A percentile compares a stretch with the other conserved stretches of the same genome.
Conservation (phyloP, 768 basidiomycete genomes). For the Tephrocybe sp. region DNA sequence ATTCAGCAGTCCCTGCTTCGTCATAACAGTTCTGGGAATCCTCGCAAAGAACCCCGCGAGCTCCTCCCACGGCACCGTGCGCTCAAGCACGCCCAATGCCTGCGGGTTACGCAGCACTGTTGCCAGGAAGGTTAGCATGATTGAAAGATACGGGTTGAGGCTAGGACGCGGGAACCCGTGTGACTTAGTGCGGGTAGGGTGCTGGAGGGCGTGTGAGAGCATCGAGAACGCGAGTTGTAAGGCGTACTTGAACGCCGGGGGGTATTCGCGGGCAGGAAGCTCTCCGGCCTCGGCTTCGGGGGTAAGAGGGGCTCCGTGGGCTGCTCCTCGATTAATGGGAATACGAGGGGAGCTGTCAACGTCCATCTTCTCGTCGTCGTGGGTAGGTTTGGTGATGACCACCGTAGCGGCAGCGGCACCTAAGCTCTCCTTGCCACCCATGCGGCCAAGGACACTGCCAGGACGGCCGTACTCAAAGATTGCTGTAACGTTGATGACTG, state of each 20-base stretch:
- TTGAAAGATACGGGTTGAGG: constrained; percentile 85
- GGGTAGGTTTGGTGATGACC: constrained; percentile 21
- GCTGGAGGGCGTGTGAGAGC: constrained; percentile 68
- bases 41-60: constrained; percentile 63
- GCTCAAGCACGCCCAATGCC: constrained; percentile 65
- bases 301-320: constrained; percentile 22
- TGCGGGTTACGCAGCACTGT: constrained; percentile 68
- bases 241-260: constrained; percentile 71
- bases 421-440: constrained; percentile 53
- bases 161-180: constrained; percentile 47
- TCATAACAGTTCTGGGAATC: constrained; percentile 56
- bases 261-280: constrained; percentile 38
- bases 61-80: constrained; percentile 82
- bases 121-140: constrained; percentile 86
- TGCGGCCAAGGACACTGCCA: constrained; percentile 65
- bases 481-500: constrained; percentile 75
- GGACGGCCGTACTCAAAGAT: constrained; percentile 87
- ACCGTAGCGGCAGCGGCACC: constrained; percentile 29
- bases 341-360: constrained; percentile 44
- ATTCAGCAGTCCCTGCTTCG: constrained; percentile 31
- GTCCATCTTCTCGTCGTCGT: constrained; percentile 61
- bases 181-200: constrained; percentile 60
- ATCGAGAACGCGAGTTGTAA: constrained; percentile 78
- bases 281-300: constrained; percentile 30
- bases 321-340: constrained; percentile 4